Conservation (phyloP, 2,329 filamentous ascomycete genomes). For the Fusarium musae region DNA sequence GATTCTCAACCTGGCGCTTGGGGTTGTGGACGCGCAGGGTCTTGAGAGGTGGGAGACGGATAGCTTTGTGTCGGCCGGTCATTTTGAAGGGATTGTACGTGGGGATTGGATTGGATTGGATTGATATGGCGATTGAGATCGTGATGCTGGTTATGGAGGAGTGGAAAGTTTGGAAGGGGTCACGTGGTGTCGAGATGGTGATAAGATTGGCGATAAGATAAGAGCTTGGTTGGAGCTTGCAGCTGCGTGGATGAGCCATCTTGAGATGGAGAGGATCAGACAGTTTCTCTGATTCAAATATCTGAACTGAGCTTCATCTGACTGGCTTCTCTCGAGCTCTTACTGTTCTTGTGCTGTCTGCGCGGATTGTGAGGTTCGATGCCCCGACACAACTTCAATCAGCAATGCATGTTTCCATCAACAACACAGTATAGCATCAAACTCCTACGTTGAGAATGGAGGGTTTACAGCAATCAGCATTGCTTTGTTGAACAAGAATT, state of each 20-base stretch:
- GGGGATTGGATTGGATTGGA: background rate
- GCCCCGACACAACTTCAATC: background rate
- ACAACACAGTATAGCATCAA: background rate
- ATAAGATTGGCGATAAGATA: slow-evolving; percentile 16
- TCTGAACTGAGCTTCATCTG: too few relatives aligned
- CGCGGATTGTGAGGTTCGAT: background rate
- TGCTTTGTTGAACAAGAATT: background rate
- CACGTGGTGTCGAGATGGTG: slow-evolving; percentile 32
- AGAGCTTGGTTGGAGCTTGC: background rate
- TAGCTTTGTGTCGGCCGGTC: slow-evolving; percentile 60
- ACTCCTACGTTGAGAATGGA: background rate
- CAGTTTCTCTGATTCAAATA: background rate
- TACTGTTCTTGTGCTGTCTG: background rate
- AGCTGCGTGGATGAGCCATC: background rate
- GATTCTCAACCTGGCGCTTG: slow-evolving; percentile 61
- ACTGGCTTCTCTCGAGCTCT: too few relatives aligned
- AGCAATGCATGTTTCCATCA: background rate
- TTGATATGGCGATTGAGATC: background rate
- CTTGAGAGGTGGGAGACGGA: slow-evolving; percentile 68
- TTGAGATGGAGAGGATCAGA: background rate
- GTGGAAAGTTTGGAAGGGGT: slow-evolving; percentile 39
- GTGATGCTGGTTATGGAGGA: slow-evolving; percentile 22
- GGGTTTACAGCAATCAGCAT: background rate
- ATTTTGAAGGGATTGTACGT: slow-evolving; percentile 47
- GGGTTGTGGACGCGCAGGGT: slow-evolving; percentile 65